Evolutionary conservation across 169 alveolate genomes (phyloP), one percentile per base, ranked within the genome.

Genomic region (Eimeria sp.): DNA sequence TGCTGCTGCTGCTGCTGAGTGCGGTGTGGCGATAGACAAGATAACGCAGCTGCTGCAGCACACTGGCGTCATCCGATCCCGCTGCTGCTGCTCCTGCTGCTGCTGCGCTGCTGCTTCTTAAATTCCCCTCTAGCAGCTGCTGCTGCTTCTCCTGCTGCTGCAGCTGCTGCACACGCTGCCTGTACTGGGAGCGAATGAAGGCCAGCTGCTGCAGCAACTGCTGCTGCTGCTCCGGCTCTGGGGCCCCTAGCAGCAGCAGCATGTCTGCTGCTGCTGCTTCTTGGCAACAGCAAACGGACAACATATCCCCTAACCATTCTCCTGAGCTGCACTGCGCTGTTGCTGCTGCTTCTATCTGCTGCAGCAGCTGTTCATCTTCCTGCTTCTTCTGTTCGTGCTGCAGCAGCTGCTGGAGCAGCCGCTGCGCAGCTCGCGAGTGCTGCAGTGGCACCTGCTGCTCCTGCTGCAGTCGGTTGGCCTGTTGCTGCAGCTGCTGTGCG

Each of bases 291-390:
- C 82, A 72, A 22, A 72, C 2, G 13, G 82, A 72, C 82, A 72
- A n/a, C 7, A 5, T 9, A 13, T n/a, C 82, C 18, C 13, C 18
- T 18, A 18, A 0, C 82, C 82, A 72, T 18, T 72, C 82, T 72
- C 82, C 82, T 40, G 45, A 43, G 22, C 0, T 27, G 13, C 82
- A 43, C 82, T 72, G 54, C 22, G 82, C 82, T 72, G 82, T 72
- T 72, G 82, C 82, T 72, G 82, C 82, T 72, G 82, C 82, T 72
- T 72, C 82, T 9, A 72, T 40, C 22, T 72, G 82, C 82, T 72
- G 82, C 82, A 72, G 82, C 82, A 72, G 82, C 51, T 72, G 54
- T 49, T 5, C 25, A 40, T 72, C 82, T 40, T 72, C 49, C 82
- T 34, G 82, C 51, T 34, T 43, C 49, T 72, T 4, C 47, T 9